Conservation (phyloP, 441 rosid genomes). For the Adansonia gregorii region DNA sequence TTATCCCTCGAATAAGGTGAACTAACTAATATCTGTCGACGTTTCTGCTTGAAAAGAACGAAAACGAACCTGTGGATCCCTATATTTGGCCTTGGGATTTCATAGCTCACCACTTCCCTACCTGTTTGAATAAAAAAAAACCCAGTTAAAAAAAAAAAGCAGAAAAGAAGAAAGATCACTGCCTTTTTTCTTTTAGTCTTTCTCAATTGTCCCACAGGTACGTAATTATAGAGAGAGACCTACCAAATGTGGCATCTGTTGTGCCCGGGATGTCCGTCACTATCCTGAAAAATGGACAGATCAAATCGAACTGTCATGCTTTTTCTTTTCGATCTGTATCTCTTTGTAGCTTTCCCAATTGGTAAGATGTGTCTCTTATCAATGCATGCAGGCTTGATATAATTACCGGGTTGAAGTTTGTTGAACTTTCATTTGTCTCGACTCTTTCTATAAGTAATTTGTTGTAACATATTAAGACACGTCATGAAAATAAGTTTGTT, state of each 20-base stretch:
- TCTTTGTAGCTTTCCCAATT: too few species aligned
- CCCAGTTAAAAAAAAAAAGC: not conserved
- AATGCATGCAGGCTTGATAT: not conserved
- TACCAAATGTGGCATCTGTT: conserved; percentile 81
- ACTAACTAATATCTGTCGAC: conserved; percentile 42
- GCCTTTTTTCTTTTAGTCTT: not conserved
- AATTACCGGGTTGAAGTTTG: too few species aligned
- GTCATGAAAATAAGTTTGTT: not conserved
- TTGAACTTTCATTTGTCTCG: too few species aligned
- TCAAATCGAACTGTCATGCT: too few species aligned
- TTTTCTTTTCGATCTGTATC: too few species aligned
- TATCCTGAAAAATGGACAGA: conserved; percentile 37
- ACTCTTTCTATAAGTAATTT: too few species aligned
- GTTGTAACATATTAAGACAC: too few species aligned
- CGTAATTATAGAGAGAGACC: not conserved
- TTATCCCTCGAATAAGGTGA: conserved; percentile 55
- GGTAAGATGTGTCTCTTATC: not conserved
- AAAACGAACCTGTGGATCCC: conserved; percentile 83
- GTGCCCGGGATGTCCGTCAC: conserved; percentile 80
- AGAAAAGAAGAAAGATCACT: not conserved
- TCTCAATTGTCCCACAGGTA: not conserved
- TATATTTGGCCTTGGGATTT: conserved; percentile 71
- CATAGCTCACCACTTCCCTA: conserved; percentile 70
- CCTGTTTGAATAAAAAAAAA: conserved; percentile 41
- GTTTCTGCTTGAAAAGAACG: conserved; percentile 64